Evolutionary conservation across 1,284 basidiomycete species (phyloP), one percentile per base, ranked within the genome.

Genomic region (Sanghuangporus baumii): DNA sequence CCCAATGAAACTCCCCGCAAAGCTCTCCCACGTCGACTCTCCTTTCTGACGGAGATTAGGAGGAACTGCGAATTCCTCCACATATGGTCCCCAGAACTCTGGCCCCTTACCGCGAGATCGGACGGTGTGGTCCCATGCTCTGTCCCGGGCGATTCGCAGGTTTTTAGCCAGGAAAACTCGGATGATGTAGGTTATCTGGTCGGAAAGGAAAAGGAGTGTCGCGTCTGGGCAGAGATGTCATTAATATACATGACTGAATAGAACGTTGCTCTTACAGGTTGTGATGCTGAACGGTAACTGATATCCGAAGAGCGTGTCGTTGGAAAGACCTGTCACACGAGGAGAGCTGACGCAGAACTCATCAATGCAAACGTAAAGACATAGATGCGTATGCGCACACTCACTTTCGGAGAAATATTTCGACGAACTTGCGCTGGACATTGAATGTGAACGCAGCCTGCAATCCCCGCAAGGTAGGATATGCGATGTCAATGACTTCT

Each of bases 31-130:
- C 20, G 2, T 31, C 26, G 26, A 31, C 18, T 71, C 52, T 62
- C 55, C 67, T 61, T 71, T 68, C 62, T 66, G 70, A 54, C 54
- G 67, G 31, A 76, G 72, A 3, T 69, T 67, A 0, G 93, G 92
- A 0, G 92, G 92, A 5, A 77, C 69, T 18, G 87, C 81, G 90
- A 89, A 94, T 75, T 95, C 93, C 70, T 96, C 93, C 2, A 93
- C 85, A 67, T 96, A 96, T 0, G 89, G 85, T 65, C 82, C 79
- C 91, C 91, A 95, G 76, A 94, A 95, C n/a, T 89, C 86, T 0
- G 80, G 74, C 0, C 85, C 84, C 70, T 95, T 95, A 7, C 87
- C 86, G 1, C 93, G 82, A 1, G 91, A 94, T 18, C 79, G 75
- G 34, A 94, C 84, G 0, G 93, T 94, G 69, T 94, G 86, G 37